Conservation (phyloP, 1,284 basidiomycete species). For the Apiotrichum gracile region DNA sequence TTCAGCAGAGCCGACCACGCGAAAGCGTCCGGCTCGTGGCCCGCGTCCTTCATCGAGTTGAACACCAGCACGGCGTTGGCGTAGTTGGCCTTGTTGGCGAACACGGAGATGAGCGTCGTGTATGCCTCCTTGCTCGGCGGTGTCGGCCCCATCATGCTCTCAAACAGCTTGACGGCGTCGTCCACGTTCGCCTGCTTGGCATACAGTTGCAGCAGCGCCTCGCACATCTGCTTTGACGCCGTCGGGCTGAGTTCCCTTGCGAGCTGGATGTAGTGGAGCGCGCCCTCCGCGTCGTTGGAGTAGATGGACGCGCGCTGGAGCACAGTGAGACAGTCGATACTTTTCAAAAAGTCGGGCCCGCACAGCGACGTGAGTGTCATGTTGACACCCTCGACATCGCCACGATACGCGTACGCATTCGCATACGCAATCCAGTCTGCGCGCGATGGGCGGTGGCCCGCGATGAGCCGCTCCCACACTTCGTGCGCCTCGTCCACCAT, state of each 20-base stretch:
- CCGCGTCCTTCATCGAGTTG: constrained; percentile 48
- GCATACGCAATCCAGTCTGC: constrained; percentile 3
- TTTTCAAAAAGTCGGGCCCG: background rate
- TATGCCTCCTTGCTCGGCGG: constrained; percentile 58
- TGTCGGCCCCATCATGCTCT: constrained; percentile 58
- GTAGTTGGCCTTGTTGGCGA: constrained; percentile 62
- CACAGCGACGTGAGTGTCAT: background rate
- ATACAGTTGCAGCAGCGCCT: constrained; percentile 59
- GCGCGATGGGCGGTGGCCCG: constrained; percentile 3
- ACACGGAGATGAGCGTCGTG: constrained; percentile 62
- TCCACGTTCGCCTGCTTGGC: constrained; percentile 56
- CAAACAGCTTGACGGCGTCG: constrained; percentile 56
- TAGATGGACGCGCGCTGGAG: constrained; percentile 22
- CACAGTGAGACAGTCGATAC: constrained; percentile 10
- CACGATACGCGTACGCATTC: constrained; percentile 1
- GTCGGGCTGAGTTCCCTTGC: constrained; percentile 12
- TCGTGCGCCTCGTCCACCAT: background rate
- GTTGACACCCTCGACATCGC: background rate
- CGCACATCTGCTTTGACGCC: constrained; percentile 28
- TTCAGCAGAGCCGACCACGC: constrained; percentile 73
- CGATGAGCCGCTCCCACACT: constrained; percentile 6
- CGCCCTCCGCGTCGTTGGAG: constrained; percentile 12
- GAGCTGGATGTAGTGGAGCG: constrained; percentile 12
- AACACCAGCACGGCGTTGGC: constrained; percentile 64
- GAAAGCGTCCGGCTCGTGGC: constrained; percentile 58